Conservation (phyloP, 768 basidiomycete species). For the Mycena indigotica region DNA sequence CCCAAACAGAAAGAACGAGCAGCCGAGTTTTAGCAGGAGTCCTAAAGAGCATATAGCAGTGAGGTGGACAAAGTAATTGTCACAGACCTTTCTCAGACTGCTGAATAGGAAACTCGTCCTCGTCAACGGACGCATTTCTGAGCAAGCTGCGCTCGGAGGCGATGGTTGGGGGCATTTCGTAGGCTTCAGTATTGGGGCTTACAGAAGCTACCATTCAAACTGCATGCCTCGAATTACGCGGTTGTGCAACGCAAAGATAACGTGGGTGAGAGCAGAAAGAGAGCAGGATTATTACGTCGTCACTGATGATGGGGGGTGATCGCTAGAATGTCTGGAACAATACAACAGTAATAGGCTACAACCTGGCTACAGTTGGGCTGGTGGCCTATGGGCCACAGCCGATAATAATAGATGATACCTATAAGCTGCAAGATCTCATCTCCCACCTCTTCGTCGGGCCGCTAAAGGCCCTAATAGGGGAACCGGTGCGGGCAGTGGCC, state of each 20-base stretch:
- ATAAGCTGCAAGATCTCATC: too few species aligned
- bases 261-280: not conserved
- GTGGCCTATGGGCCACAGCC: too few species aligned
- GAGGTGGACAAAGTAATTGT: not conserved
- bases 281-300: not conserved
- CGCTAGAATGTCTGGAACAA: too few species aligned
- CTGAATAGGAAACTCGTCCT: conserved; percentile 9
- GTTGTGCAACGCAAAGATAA: not conserved
- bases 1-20: conserved; percentile 90
- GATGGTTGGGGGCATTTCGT: conserved; percentile 18
- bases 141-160: conserved; percentile 16
- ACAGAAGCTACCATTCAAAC: conserved; percentile 18
- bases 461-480: too few species aligned
- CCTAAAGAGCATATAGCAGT: conserved; percentile 8
- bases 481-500: not conserved
- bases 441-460: too few species aligned
- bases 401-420: too few species aligned
- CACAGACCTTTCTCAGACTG: conserved; percentile 11
- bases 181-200: conserved; percentile 4
- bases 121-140: conserved; percentile 3
- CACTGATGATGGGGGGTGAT: too few species aligned
- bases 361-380: too few species aligned
- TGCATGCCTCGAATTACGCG: conserved; percentile 10
- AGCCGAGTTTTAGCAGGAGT: conserved; percentile 42
- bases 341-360: too few species aligned